Percentiles rank a stretch among this genome's conserved stretches.
Conservation (phyloP, 2,329 filamentous ascomycete genomes). For the Waltergamsia citrina region DNA sequence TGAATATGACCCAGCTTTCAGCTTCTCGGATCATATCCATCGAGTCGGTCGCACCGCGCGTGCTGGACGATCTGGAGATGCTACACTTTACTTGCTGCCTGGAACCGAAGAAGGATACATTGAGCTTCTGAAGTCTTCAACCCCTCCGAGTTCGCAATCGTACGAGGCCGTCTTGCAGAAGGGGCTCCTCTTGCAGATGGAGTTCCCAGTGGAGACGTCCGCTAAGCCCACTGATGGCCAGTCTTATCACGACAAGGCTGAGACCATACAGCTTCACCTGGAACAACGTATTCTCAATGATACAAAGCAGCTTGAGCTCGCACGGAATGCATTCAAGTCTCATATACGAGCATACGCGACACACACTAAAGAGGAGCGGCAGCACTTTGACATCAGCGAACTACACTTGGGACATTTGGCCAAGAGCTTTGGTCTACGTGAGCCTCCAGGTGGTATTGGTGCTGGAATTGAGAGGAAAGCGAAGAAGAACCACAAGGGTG, state of each 20-base stretch:
- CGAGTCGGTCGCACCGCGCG: constrained; percentile 90
- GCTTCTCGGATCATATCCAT: constrained; percentile 86
- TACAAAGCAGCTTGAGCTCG: constrained; percentile 65
- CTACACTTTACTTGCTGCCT: constrained; percentile 81
- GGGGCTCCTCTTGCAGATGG: constrained; percentile 51
- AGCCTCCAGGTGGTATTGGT: constrained; percentile 77
- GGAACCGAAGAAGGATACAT: constrained; percentile 91
- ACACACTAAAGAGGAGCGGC: constrained; percentile 75
- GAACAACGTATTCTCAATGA: constrained; percentile 52
- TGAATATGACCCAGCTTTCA: constrained; percentile 94
- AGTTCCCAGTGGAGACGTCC: constrained; percentile 63
- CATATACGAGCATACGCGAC: constrained; percentile 94
- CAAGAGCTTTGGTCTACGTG: constrained; percentile 85
- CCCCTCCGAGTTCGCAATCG: constrained; percentile 36
- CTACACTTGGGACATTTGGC: constrained; percentile 88
- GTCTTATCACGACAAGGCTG: constrained; percentile 40
- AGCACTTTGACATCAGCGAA: constrained; percentile 84
- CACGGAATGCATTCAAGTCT: constrained; percentile 77
- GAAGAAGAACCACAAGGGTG: constrained; percentile 24
- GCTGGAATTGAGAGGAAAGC: constrained; percentile 39
- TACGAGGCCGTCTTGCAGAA: constrained; percentile 53
- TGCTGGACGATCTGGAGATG: constrained; percentile 79
- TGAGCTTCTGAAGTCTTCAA: constrained; percentile 49
- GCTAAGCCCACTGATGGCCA: constrained; percentile 28
- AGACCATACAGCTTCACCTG: constrained; percentile 48